Evolutionary conservation across 371 early-diverging fungal species (phyloP), one percentile per base, ranked within the genome.

Genomic region (Mortierella sp.): DNA sequence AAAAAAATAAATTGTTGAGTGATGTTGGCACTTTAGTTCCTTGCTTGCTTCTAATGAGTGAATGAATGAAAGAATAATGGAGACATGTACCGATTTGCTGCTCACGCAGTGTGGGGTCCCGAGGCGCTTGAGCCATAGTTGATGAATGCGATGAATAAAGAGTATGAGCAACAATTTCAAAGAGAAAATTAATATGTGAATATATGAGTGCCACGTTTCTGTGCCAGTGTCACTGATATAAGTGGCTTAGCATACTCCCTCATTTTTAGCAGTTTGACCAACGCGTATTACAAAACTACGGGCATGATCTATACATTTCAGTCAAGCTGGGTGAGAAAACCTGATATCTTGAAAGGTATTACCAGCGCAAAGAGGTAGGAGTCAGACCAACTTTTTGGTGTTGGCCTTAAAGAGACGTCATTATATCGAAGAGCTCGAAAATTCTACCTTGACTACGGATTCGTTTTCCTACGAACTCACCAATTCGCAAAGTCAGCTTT

Each of bases 81-180:
- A 9, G 12, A 18, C 26, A 18, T 28, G 49, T 76, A 75, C 83
- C 83, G 63, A 73, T 83, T 66, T 83, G 83, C 77, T 83, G 76
- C 68, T 83, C 83, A 14, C 83, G 73, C 58, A 83, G 57, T 39
- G 78, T 69, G 0, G 78, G 78, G 52, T 78, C 78, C 67, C 72
- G 68, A 52, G 78, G 73, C 37, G 78, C 63, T 35, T 78, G 78
- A 55, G 78, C 78, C 78, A 78, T 78, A 49, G 49, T 72, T 22
- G 60, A 47, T 37, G 39, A 59, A 55, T 30, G 65, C 5, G 57
- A 58, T 40, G 64, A 39, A 55, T 28, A 32, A n/a, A 26, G 43
- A 49, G 9, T 16, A 51, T 22, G 37, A 24, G 52, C 30, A 30
- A 30, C 30, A 30, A 4, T 30, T 30, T 30, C 4, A 30, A 30